phyloP scores from a whole-genome alignment of 116 monocot genomes.

The Phalaenopsis hybrid region DNA sequence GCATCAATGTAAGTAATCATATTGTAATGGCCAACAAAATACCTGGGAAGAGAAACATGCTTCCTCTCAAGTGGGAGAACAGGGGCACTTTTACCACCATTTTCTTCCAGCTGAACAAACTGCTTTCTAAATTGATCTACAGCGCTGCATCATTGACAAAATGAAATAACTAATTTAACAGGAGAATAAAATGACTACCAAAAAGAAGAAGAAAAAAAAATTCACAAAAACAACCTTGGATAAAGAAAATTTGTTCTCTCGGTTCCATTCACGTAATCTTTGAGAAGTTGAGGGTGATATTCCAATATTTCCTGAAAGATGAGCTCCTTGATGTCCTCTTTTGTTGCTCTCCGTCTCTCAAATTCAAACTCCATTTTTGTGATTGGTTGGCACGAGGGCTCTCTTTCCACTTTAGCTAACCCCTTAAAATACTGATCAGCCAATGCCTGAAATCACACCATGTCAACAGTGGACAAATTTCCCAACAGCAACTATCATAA shows the following conservation, averaged over 20 bases:
- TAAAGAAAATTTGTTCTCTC: constrained; percentile 60
- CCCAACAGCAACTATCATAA: too few species aligned
- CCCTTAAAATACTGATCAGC: constrained; percentile 84
- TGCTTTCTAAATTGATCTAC: constrained; percentile 84
- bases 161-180: background rate
- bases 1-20: too few species aligned
- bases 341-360: constrained; percentile 59
- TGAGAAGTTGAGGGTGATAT: constrained; percentile 67
- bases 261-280: constrained; percentile 53
- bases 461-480: too few species aligned
- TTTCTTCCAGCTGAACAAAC: constrained; percentile 82
- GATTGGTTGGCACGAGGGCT: constrained; percentile 76
- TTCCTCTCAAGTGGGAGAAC: constrained; percentile 64
- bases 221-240: constrained; percentile 33
- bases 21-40: background rate
- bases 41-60: constrained; percentile 90
- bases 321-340: constrained; percentile 72
- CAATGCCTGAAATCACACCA: constrained; percentile 40
- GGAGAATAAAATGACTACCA: background rate
- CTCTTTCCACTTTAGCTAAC: constrained; percentile 64
- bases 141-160: constrained; percentile 36
- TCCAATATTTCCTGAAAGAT: constrained; percentile 76
- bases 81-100: constrained; percentile 54
- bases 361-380: constrained; percentile 89
- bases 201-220: background rate